Percentiles rank a stretch among this genome's conserved stretches.
phyloP scores from a whole-genome alignment of 768 basidiomycete genomes.

The Boletus rubroflammeus region DNA sequence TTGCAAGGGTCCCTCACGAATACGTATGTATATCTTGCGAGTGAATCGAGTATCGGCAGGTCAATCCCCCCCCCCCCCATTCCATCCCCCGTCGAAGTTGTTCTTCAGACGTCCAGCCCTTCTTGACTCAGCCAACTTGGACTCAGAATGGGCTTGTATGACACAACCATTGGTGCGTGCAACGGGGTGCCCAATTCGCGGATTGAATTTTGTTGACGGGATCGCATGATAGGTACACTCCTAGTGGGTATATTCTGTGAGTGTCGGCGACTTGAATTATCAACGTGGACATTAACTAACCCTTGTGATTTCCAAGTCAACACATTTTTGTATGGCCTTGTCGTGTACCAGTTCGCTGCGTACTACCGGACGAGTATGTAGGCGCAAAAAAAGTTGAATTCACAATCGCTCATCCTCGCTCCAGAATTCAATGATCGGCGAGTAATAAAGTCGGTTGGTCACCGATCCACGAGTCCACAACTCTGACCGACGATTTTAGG shows the following conservation, averaged over 20 bases:
- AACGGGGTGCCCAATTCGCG: too few relatives aligned
- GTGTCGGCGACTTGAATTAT: background rate
- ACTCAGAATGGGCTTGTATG: background rate
- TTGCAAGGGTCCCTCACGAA: background rate
- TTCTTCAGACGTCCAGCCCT: background rate
- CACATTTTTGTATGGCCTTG: conserved; percentile 37
- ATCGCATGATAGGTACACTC: background rate
- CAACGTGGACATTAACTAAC: background rate
- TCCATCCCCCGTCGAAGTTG: background rate
- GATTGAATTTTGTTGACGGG: background rate
- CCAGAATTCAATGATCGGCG: conserved; percentile 14
- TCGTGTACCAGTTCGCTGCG: conserved; percentile 39
- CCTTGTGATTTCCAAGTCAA: conserved; percentile 14
- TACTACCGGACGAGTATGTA: conserved; percentile 30
- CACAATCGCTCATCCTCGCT: background rate
- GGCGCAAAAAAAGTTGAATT: background rate
- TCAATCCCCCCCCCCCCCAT: too few relatives aligned
- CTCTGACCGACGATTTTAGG: background rate
- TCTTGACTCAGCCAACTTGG: background rate
- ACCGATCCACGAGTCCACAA: background rate
- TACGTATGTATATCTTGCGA: background rate
- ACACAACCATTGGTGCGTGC: background rate
- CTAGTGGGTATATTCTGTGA: background rate
- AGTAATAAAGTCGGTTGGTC: background rate
- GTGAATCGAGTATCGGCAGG: background rate